phyloP scores from a whole-genome alignment of 352 stramenopile species.

The Globisporangium echinulatum region DNA sequence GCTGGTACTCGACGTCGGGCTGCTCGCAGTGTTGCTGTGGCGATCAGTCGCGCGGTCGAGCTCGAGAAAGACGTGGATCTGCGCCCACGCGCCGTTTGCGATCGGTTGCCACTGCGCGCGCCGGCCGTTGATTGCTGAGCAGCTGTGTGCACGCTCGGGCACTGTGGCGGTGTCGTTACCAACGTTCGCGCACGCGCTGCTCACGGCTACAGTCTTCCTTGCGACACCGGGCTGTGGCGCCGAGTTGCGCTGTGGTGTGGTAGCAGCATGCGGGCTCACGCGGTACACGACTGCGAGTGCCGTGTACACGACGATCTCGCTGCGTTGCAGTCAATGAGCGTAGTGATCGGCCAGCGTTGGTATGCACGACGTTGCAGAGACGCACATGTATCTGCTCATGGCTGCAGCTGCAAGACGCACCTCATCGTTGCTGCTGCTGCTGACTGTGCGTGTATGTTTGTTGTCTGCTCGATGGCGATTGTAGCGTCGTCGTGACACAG shows the following conservation, averaged over 20 bases:
- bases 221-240: no score
- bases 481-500: no score
- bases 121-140: constrained; percentile 1
- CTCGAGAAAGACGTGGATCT: constrained; percentile 51
- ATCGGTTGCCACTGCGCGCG: constrained; percentile 27
- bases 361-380: no score
- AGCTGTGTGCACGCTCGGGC: constrained; percentile 3
- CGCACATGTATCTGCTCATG: no score
- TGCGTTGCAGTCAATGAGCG: background rate
- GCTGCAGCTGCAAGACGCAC: no score
- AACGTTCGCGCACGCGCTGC: background rate
- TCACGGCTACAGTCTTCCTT: background rate
- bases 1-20: background rate
- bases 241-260: background rate
- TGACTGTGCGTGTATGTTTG: no score
- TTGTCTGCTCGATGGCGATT: no score
- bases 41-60: constrained; percentile 15
- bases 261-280: background rate
- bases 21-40: constrained; percentile 8
- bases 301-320: constrained; percentile 35
- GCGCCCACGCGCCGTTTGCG: constrained; percentile 35
- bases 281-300: constrained; percentile 26
- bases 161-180: background rate
- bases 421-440: no score
- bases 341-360: no score